Evolutionary conservation across 2,329 filamentous ascomycete genomes (phyloP).

Genomic region (Ophiostoma ips): DNA sequence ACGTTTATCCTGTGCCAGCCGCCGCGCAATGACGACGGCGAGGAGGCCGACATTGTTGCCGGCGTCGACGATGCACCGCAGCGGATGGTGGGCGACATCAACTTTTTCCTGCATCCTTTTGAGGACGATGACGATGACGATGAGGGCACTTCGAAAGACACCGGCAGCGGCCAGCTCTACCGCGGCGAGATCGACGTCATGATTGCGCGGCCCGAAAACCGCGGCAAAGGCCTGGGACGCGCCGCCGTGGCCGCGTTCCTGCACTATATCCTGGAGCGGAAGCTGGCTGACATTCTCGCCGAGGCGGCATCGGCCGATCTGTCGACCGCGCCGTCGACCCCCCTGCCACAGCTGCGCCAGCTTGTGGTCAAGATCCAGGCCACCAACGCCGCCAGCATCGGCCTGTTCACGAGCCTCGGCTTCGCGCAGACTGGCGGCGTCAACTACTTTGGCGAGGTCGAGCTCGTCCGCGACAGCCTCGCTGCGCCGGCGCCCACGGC

Average conservation of each 20-base stretch:
- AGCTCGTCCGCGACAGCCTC: constrained; percentile 26
- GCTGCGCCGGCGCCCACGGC: constrained; percentile 2
- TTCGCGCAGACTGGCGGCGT: constrained; percentile 37
- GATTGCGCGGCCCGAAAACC: constrained; percentile 50
- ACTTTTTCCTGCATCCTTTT: constrained; percentile 59
- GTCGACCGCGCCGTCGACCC: background rate
- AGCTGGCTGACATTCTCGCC: constrained; percentile 38
- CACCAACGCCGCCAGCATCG: constrained; percentile 36
- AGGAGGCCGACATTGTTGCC: background rate
- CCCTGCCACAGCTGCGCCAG: constrained; percentile 14
- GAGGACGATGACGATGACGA: constrained; percentile 33
- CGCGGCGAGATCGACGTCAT: constrained; percentile 72
- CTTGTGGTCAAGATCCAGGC: constrained; percentile 36
- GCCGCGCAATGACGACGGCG: constrained; percentile 1
- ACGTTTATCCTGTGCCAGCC: constrained; percentile 75
- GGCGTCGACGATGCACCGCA: constrained; percentile 38
- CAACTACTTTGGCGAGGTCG: constrained; percentile 49
- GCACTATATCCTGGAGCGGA: constrained; percentile 42
- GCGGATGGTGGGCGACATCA: constrained; percentile 60
- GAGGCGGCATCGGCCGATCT: constrained; percentile 26
- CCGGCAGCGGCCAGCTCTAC: constrained; percentile 18
- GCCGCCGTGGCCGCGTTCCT: constrained; percentile 55
- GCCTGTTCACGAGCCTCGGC: constrained; percentile 36
- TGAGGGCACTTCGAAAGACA: constrained; percentile 33
- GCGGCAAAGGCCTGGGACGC: constrained; percentile 50